Evolutionary conservation across 1,284 basidiomycete genomes (phyloP), one percentile per base, ranked within the genome.

Genomic region (Microbotryum violaceum): DNA sequence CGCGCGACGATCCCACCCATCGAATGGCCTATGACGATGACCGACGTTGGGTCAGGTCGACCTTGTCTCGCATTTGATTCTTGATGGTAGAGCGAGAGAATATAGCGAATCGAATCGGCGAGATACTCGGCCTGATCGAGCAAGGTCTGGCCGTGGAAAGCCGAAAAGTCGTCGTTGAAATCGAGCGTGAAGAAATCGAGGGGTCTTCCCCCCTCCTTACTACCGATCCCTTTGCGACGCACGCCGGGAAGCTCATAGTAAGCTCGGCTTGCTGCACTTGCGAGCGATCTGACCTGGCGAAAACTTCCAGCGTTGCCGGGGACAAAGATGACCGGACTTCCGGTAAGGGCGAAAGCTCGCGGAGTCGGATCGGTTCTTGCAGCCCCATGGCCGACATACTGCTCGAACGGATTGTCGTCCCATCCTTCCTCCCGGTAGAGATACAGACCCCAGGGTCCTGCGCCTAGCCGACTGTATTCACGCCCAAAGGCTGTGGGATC

Each of bases 261-360:
- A 68, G 94, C 90, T 58, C 86, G 79, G 0, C 87, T 79, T 2
- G 90, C 87, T 16, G 91, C 92, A 4, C 90, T 91, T 2, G 93
- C 94, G 69, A 98, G 90, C 20, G 91, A 97, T 62, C 96, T 85
- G 23, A 91, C 87, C 79, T 98, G 96, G 65, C 85, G 87, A 54
- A 89, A 94, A 3, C 90, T 93, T 2, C 96, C 96, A 14, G 96
- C 93, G 72, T 97, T 97, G 2, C 96, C 96, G 1, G 96, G 96
- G 23, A 98, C 87, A 77, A 98, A 99, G 31, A 99, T 79, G 12
- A 94, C 90, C 7, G 96, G 94, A 16, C 80, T 73, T 49, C 89
- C 85, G 49, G 74, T 73, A 10, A 80, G 78, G 82, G 82, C 10
- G 58, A 31, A 14, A 67, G 49, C 29, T 42, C 29, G 29, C 23